Evolutionary conservation across 352 stramenopile genomes (phyloP).

Genomic region (Plasmopara viticola): DNA sequence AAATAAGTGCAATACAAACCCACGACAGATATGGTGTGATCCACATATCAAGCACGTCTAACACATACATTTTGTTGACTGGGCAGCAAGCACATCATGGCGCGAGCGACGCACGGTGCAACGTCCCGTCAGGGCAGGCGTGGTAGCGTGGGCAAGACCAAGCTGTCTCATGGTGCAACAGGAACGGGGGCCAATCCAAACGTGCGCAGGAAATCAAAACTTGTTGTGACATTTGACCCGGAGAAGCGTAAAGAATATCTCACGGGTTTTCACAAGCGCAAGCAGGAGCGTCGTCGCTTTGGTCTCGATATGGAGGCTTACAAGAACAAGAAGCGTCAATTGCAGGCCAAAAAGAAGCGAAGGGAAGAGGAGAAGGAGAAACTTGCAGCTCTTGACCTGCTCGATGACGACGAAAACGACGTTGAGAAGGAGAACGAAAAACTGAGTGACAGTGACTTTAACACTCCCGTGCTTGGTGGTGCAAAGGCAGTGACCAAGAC

Average conservation of each 20-base stretch:
- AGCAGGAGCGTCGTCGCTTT: conserved; percentile 81
- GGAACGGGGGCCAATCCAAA: conserved; percentile 31
- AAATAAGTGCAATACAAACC: conserved; percentile 1
- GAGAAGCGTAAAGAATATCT: conserved; percentile 86
- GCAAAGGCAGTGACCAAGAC: conserved; percentile 49
- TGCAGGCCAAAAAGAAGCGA: conserved; percentile 78
- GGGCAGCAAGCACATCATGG: conserved; percentile 12
- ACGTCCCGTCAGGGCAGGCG: conserved; percentile 30
- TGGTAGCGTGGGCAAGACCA: conserved; percentile 19
- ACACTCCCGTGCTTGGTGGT: conserved; percentile 19
- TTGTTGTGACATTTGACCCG: conserved; percentile 80
- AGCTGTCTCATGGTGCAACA: conserved; percentile 17
- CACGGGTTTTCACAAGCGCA: conserved; percentile 83
- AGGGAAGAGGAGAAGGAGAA: conserved; percentile 77
- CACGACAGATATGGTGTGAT: conserved; percentile 6
- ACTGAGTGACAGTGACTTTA: conserved; percentile 24
- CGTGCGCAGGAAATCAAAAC: conserved; percentile 78
- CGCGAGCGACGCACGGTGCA: conserved; percentile 10
- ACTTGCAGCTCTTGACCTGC: conserved; percentile 48
- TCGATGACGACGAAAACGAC: conserved; percentile 37
- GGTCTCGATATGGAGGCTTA: conserved; percentile 85
- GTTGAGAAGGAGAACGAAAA: conserved; percentile 20
- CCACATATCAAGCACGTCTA: background rate
- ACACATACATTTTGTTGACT: conserved; percentile 11
- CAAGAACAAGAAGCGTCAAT: conserved; percentile 79